Conservation (phyloP, 306 rosid genomes). For the Hippophae rhamnoides region DNA sequence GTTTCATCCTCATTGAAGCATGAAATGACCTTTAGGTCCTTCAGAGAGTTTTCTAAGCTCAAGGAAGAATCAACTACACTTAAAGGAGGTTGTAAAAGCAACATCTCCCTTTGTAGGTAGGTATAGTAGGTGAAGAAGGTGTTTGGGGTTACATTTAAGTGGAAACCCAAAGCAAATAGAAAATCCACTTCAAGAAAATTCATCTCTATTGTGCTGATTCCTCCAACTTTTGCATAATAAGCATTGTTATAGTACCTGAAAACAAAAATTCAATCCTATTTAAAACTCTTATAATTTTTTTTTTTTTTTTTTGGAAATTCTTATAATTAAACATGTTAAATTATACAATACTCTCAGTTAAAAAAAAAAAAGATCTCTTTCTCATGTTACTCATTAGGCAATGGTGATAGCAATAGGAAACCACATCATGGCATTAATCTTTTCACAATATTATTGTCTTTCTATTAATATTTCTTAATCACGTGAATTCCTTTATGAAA, state of each 20-base stretch:
- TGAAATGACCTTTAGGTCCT: constrained; percentile 21
- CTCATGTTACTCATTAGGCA: not conserved
- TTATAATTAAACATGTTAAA: not conserved
- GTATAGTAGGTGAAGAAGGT: constrained; percentile 64
- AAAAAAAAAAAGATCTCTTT: not conserved
- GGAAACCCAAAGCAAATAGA: constrained; percentile 77
- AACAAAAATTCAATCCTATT: not conserved
- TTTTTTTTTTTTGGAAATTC: no score
- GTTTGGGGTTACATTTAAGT: constrained; percentile 68
- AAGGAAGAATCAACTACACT: constrained; percentile 40
- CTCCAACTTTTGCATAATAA: constrained; percentile 95
- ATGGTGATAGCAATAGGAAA: not conserved
- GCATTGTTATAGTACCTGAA: constrained; percentile 92
- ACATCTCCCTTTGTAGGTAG: constrained; percentile 72
- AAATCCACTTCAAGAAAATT: constrained; percentile 90
- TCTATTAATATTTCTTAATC: not conserved
- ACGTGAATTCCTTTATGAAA: constrained; percentile 1
- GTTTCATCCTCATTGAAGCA: constrained; percentile 77
- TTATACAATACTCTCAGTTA: not conserved
- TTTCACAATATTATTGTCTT: constrained; percentile 1
- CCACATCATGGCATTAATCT: not conserved
- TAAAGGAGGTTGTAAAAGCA: constrained; percentile 54
- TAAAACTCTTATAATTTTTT: not conserved
- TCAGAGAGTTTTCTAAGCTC: constrained; percentile 40
- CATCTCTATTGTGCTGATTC: constrained; percentile 84